These are phyloP conservation scores for Stemphylium beticola DNA, from an alignment of 2,329 filamentous ascomycete genomes.

Conservation along the genomic window DNA sequence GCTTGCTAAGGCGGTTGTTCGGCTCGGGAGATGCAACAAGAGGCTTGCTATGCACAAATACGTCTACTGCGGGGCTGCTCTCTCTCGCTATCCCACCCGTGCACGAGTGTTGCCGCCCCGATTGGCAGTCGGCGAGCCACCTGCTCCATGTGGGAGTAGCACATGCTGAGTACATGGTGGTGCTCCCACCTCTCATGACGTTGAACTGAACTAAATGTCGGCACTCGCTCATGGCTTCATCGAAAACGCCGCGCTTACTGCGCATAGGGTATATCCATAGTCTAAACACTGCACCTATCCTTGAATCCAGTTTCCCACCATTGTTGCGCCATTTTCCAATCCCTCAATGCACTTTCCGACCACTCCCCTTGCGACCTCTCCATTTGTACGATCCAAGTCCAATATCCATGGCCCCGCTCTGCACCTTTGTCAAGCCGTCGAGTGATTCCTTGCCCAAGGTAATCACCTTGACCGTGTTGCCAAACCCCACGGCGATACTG, in stretches of 20 bases:
- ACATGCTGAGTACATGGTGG: slow-evolving; percentile 5
- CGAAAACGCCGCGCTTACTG: slow-evolving; percentile 12
- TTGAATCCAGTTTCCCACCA: slow-evolving; percentile 1
- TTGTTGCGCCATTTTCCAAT: background rate
- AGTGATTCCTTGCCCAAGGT: slow-evolving; percentile 70
- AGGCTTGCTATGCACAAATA: slow-evolving; percentile 14
- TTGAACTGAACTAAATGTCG: background rate
- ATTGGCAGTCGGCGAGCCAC: slow-evolving; percentile 14
- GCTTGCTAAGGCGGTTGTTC: slow-evolving; percentile 10
- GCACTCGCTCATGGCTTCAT: background rate
- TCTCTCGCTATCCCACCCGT: background rate
- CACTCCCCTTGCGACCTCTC: slow-evolving; percentile 15
- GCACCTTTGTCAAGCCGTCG: slow-evolving; percentile 45
- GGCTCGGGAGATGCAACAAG: slow-evolving; percentile 9
- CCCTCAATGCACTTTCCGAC: slow-evolving; percentile 23
- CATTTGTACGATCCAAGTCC: slow-evolving; percentile 19
- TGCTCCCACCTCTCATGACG: slow-evolving; percentile 12
- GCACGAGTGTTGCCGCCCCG: slow-evolving; percentile 2
- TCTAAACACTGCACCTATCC: slow-evolving; percentile 3
- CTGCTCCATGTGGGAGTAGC: slow-evolving; percentile 7
- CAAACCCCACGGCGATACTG: slow-evolving; percentile 73
- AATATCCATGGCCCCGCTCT: slow-evolving; percentile 16
- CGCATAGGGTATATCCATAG: slow-evolving; percentile 16
- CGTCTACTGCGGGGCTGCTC: slow-evolving; percentile 17
- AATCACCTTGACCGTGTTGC: slow-evolving; percentile 75